Base-by-base conservation (phyloP, 1,139 yeast species). In the Citeromyces hawaiiensis region DNA sequence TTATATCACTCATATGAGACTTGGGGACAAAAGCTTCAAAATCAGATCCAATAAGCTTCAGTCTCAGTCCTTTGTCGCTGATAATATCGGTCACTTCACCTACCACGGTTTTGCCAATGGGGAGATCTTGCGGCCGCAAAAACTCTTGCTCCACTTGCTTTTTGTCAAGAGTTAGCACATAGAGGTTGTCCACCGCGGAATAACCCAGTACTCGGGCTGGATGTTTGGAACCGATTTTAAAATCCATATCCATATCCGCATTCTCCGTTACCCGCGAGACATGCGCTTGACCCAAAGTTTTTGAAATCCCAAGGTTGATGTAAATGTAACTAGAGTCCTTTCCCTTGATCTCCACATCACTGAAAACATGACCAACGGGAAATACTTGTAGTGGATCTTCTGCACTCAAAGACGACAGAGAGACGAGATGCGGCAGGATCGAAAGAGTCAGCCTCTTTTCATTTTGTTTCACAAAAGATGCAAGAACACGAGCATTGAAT, bases 1-100 rank as follows among this genome's bases (percentile, higher is more conserved):
- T 81, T 44, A 83, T 71, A 57, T 91, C 99, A 48, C 94, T 80
- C 59, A 91, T 74, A 51, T 88, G 96, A 33, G 65, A 55, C 25
- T 76, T 66, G 16, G 87, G 83, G 27, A 85, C 97, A 47, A 71
- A 63, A 3, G 87, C 98, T 41, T 72, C 77, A 48, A 85, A 81
- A 3, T 69, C 71, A 38, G 76, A 78, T 43, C 76, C 73, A 11
- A 86, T 53, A 10, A 30, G 34, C 49, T 73, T 76, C 33, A 91
- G 69, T 36, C 72, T 57, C 29, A 91, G 68, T 17, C 96, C 96
- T 33, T 68, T 69, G 35, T 76, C 79, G 2, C 83, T 72, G 30
- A 83, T 65, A 27, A 86, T 80, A 44, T 75, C 69, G 23, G 71
- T 61, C 34, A 91, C 72, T 50, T 76, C 82, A 40, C 70, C 72